Conservation (phyloP, 805 yeast species). For the Ogataea methanolica region DNA sequence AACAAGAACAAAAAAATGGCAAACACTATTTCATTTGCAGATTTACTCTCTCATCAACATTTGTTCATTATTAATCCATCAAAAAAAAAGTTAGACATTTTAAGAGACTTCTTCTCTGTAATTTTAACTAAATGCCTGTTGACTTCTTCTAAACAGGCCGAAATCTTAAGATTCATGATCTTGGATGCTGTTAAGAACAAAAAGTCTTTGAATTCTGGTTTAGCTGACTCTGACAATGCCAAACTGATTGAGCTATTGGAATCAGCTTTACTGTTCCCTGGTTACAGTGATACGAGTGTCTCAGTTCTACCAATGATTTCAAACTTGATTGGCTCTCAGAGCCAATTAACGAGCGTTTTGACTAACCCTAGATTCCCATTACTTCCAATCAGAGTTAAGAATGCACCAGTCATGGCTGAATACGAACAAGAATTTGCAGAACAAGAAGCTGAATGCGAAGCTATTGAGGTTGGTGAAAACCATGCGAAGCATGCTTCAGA, state of each 20-base stretch:
- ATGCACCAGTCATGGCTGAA: neutral
- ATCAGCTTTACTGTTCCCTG: slow-evolving; percentile 64
- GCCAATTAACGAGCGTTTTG: slow-evolving; percentile 52
- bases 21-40: slow-evolving; percentile 55
- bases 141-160: slow-evolving; percentile 60
- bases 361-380: slow-evolving; percentile 74
- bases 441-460: slow-evolving; percentile 15
- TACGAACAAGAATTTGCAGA: slow-evolving; percentile 9
- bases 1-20: slow-evolving; percentile 26
- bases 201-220: slow-evolving; percentile 25
- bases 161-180: slow-evolving; percentile 45
- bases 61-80: slow-evolving; percentile 45
- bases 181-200: slow-evolving; percentile 32
- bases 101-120: slow-evolving; percentile 44
- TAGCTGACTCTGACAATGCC: slow-evolving; percentile 12
- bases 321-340: slow-evolving; percentile 41
- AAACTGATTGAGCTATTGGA: slow-evolving; percentile 49
- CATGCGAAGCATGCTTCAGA: slow-evolving; percentile 6
- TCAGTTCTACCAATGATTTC: slow-evolving; percentile 71
- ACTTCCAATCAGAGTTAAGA: slow-evolving; percentile 15
- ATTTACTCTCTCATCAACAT: slow-evolving; percentile 61
- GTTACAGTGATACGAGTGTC: slow-evolving; percentile 43
- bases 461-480: slow-evolving; percentile 3
- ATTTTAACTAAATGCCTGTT: slow-evolving; percentile 46
- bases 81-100: slow-evolving; percentile 26